Conservation (phyloP, 2,329 filamentous ascomycete genomes). For the Fusarium sp. region DNA sequence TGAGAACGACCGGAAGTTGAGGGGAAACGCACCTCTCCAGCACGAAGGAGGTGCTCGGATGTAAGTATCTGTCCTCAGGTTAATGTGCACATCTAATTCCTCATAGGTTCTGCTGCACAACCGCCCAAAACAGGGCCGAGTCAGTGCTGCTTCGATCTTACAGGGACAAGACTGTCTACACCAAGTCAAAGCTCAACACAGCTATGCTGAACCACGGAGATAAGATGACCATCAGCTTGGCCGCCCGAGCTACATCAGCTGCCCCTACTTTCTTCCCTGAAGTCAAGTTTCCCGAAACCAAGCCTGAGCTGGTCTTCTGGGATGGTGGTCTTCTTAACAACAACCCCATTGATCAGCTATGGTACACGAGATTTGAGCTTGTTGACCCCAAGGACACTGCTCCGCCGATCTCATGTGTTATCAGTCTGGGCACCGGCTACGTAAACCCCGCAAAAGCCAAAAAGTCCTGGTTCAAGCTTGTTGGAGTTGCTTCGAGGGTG, state of each 20-base stretch:
- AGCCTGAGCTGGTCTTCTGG: slow-evolving; percentile 22
- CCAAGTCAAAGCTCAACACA: slow-evolving; percentile 17
- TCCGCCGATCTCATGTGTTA: slow-evolving; percentile 13
- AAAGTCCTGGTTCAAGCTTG: slow-evolving; percentile 17
- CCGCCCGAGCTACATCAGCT: slow-evolving; percentile 28
- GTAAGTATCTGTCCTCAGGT: neutral
- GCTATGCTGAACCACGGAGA: neutral
- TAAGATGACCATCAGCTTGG: slow-evolving; percentile 30
- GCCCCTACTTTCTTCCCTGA: slow-evolving; percentile 33
- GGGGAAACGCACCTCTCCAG: slow-evolving; percentile 22
- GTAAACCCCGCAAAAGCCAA: neutral
- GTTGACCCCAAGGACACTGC: slow-evolving; percentile 1
- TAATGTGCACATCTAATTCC: neutral
- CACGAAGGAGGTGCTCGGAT: slow-evolving; percentile 13
- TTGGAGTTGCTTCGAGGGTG: slow-evolving; percentile 18
- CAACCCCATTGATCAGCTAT: slow-evolving; percentile 33
- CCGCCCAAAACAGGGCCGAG: slow-evolving; percentile 31
- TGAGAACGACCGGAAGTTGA: slow-evolving; percentile 24
- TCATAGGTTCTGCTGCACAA: slow-evolving; percentile 14
- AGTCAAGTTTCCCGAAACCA: slow-evolving; percentile 12
- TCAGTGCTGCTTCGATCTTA: slow-evolving; percentile 27
- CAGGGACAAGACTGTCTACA: slow-evolving; percentile 9
- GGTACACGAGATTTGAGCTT: slow-evolving; percentile 33
- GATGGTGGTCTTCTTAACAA: slow-evolving; percentile 34
- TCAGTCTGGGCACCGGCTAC: slow-evolving; percentile 29